Base-by-base conservation (phyloP, 345 rosid species). In the Gossypium turneri region DNA sequence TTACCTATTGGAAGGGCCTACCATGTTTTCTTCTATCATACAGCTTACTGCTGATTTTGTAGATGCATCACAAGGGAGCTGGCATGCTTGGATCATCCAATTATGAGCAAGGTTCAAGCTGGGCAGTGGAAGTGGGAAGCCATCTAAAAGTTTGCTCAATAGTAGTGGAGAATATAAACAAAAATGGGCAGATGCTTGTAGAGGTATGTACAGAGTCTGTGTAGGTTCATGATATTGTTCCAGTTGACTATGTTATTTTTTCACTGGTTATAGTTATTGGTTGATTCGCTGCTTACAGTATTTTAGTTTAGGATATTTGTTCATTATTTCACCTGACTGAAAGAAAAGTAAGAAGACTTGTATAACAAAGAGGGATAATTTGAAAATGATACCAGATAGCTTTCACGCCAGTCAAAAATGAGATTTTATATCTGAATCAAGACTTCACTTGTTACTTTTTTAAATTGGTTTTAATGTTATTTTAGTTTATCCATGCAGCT, bases 81-180 rank as follows among this genome's bases (percentile, higher is more conserved):
- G 86, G 85, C 43, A 48, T 70, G 59, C 74, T 43, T 38, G 86
- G 84, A 45, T 75, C 86, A 64, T 62, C 87, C 59, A 81, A 55
- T 73, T 77, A 71, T 48, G 90, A 89, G 50, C 86, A 86, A 43
- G 96, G 91, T 77, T 85, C 93, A 60, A 90, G 88, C 78, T 90
- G 94, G 83, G 98, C 94, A 2, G 94, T 93, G 72, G 97, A 95
- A 81, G 88, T 95, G 66, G 98, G 98, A 75, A 90, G 97, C 77
- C 96, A 89, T 84, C 87, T 91, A 78, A 91, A 91, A 81, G 94
- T 93, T 78, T 88, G 91, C 79, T 90, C 98, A 29, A 93, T 95
- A 64, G 69, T 93, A n/a, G 98, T 95, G 45, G 94, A 95, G 89
- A 90, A 93, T 83, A 86, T 93, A 67, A 85, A 82, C 84, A 88